Percentiles rank a stretch among this genome's conserved stretches.
Conservation (phyloP, 2,329 filamentous ascomycete species). For the Ascochyta lentis region DNA sequence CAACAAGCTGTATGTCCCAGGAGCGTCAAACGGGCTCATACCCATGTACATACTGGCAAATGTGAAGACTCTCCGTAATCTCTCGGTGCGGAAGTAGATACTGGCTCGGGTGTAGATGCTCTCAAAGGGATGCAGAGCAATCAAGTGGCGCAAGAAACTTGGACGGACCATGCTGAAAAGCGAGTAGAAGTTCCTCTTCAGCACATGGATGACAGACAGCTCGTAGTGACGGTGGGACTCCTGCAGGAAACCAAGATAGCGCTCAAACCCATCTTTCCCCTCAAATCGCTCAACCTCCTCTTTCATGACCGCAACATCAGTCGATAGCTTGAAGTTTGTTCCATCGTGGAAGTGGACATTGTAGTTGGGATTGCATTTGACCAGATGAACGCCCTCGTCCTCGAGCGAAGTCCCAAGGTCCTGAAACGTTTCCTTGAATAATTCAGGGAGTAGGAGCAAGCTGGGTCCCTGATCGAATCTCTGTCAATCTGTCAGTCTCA, state of each 20-base stretch:
- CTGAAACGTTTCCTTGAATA: slow-evolving; percentile 72
- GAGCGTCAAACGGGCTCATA: slow-evolving; percentile 78
- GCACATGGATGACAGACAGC: slow-evolving; percentile 68
- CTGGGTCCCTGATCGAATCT: slow-evolving; percentile 81
- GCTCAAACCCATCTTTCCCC: slow-evolving; percentile 71
- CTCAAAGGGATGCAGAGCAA: slow-evolving; percentile 73
- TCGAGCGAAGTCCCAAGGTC: slow-evolving; percentile 72
- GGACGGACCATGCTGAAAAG: slow-evolving; percentile 64
- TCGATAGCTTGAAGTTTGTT: slow-evolving; percentile 67
- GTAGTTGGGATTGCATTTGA: slow-evolving; percentile 80
- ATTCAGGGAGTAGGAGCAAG: slow-evolving; percentile 71
- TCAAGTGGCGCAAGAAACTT: slow-evolving; percentile 64
- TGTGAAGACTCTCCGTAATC: slow-evolving; percentile 73
- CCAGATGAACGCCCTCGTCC: slow-evolving; percentile 69
- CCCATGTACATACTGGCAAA: slow-evolving; percentile 86
- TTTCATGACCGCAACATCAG: slow-evolving; percentile 76
- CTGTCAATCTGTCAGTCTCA: slow-evolving; percentile 32
- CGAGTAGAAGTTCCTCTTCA: slow-evolving; percentile 71
- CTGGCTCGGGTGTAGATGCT: slow-evolving; percentile 71
- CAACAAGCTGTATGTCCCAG: slow-evolving; percentile 74
- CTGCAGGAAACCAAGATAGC: slow-evolving; percentile 71
- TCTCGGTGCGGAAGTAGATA: slow-evolving; percentile 73
- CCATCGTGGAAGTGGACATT: slow-evolving; percentile 75
- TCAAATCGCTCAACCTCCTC: slow-evolving; percentile 74
- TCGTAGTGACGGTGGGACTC: slow-evolving; percentile 76